Conservation (phyloP, 305 asterid genomes). For the Ajuga reptans region DNA sequence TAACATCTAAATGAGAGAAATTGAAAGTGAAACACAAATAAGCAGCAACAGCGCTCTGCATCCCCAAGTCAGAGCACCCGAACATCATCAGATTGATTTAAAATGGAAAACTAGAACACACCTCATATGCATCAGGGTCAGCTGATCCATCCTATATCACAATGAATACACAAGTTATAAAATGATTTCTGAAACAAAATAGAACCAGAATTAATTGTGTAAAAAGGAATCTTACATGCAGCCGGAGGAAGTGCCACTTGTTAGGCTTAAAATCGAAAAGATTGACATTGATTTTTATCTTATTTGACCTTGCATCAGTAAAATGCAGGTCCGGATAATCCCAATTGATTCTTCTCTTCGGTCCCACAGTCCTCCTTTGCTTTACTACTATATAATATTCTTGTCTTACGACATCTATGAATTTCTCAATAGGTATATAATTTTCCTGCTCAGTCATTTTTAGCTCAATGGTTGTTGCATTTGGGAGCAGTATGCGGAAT, state of each 20-base stretch:
- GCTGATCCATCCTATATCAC: conserved; percentile 60
- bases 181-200: background rate
- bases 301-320: conserved; percentile 34
- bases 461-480: conserved; percentile 38
- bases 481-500: conserved; percentile 41
- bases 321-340: conserved; percentile 33
- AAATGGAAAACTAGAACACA: conserved; percentile 21
- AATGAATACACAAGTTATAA: conserved; percentile 5
- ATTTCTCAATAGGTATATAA: conserved; percentile 32
- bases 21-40: background rate
- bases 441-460: conserved; percentile 21
- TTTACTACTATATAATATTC: conserved; percentile 18
- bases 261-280: conserved; percentile 29
- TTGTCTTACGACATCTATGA: conserved; percentile 23
- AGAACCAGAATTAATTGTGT: background rate
- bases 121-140: conserved; percentile 56
- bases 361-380: conserved; percentile 11
- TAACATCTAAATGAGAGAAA: background rate
- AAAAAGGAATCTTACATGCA: conserved; percentile 34
- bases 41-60: background rate
- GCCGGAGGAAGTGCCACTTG: conserved; percentile 35
- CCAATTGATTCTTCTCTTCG: conserved; percentile 42
- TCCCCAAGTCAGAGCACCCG: background rate
- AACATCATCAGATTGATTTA: background rate
- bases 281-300: conserved; percentile 21